Percentiles rank a stretch among this genome's conserved stretches.
phyloP scores from a whole-genome alignment of 2,329 filamentous ascomycete genomes.

The Penicillium hordei region DNA sequence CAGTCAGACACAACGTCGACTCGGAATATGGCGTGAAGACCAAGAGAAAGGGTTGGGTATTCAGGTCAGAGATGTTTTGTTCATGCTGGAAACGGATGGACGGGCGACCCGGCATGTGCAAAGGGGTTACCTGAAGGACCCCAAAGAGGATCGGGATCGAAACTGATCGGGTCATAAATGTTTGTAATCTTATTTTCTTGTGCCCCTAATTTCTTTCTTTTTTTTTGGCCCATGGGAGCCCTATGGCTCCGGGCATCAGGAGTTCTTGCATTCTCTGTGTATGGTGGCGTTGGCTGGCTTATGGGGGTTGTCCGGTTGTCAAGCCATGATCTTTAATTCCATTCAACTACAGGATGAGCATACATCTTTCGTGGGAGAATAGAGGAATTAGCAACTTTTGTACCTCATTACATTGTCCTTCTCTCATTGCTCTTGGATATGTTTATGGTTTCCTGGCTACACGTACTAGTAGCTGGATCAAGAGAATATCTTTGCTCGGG shows the following conservation, averaged over 20 bases:
- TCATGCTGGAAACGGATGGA: slow-evolving; percentile 76
- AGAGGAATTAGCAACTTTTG: not conserved
- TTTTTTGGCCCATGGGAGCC: not conserved
- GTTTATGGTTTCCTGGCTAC: too few species aligned
- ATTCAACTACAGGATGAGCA: slow-evolving; percentile 8
- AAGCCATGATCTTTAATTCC: slow-evolving; percentile 10
- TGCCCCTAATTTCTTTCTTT: slow-evolving; percentile 15
- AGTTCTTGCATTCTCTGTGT: slow-evolving; percentile 22
- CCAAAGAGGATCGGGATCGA: slow-evolving; percentile 45
- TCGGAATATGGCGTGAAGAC: slow-evolving; percentile 78
- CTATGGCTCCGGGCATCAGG: slow-evolving; percentile 1
- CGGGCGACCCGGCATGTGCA: slow-evolving; percentile 47
- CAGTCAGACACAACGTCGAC: slow-evolving; percentile 54
- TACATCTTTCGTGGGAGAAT: slow-evolving; percentile 1
- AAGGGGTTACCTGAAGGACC: slow-evolving; percentile 45
- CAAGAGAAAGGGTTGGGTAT: slow-evolving; percentile 73
- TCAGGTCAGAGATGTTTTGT: slow-evolving; percentile 79
- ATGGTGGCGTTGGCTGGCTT: slow-evolving; percentile 19
- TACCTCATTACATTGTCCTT: slow-evolving; percentile 7
- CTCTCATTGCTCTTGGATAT: not conserved
- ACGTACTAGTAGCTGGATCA: not conserved
- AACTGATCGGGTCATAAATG: slow-evolving; percentile 23
- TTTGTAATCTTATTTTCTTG: slow-evolving; percentile 24
- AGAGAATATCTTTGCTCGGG: not conserved
- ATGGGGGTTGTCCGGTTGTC: slow-evolving; percentile 2